phyloP scores from a whole-genome alignment of 768 basidiomycete genomes.

The Suillus paluster region DNA sequence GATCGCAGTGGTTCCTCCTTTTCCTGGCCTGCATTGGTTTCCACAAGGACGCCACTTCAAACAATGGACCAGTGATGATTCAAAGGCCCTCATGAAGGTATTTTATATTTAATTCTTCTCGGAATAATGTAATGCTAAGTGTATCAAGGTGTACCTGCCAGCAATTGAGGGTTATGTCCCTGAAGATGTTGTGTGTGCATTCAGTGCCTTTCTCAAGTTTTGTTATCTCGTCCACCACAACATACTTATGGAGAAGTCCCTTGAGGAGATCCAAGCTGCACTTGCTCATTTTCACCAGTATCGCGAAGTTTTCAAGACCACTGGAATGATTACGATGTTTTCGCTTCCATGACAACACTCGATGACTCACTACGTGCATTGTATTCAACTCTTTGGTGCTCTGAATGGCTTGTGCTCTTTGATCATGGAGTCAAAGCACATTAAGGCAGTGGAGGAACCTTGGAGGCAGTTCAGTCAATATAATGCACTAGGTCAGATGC shows the following conservation, averaged over 20 bases:
- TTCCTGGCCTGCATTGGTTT: constrained; percentile 26
- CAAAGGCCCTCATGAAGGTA: too few species aligned
- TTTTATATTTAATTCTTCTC: background rate
- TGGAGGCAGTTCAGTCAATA: constrained; percentile 33
- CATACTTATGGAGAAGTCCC: constrained; percentile 21
- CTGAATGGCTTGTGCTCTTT: constrained; percentile 41
- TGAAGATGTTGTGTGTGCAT: constrained; percentile 2
- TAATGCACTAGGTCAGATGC: constrained; percentile 35
- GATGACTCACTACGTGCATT: constrained; percentile 28
- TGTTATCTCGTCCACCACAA: constrained; percentile 32
- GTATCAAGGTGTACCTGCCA: constrained; percentile 5
- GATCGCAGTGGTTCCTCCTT: constrained; percentile 20
- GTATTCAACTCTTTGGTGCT: constrained; percentile 32
- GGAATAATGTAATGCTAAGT: background rate
- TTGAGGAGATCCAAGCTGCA: constrained; percentile 21
- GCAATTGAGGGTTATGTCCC: constrained; percentile 14
- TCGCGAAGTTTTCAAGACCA: constrained; percentile 20
- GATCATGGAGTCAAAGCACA: constrained; percentile 40
- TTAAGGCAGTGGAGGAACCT: constrained; percentile 40
- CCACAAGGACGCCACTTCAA: constrained; percentile 5
- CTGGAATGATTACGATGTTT: constrained; percentile 22
- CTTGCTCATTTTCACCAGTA: constrained; percentile 25
- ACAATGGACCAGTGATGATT: too few species aligned
- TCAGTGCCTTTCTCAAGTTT: constrained; percentile 34
- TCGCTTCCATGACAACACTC: constrained; percentile 37